A percentile compares a stretch with the other conserved stretches of the same genome.
phyloP scores from a whole-genome alignment of 2,329 filamentous ascomycete genomes.

The Neofusicoccum ribis region DNA sequence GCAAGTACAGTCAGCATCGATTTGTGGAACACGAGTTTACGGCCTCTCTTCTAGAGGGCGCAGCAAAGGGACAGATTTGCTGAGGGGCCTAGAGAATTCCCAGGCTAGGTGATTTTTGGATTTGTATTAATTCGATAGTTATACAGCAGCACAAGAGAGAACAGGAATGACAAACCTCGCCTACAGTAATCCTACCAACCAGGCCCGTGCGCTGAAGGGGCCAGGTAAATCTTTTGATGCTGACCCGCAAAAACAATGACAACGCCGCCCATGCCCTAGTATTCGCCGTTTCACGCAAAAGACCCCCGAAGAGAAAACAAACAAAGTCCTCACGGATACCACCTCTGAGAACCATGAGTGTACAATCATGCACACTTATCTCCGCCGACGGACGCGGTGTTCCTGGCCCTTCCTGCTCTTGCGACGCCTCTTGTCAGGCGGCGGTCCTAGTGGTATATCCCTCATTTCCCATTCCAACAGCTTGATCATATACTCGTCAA shows the following conservation, averaged over 20 bases:
- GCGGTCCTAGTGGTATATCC: slow-evolving; percentile 16
- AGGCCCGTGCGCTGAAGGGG: neutral
- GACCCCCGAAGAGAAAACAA: too few species aligned
- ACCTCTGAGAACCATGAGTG: neutral
- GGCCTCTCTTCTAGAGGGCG: too few species aligned
- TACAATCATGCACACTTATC: neutral
- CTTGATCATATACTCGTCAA: slow-evolving; percentile 19
- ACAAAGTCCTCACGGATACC: too few species aligned
- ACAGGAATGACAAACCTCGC: neutral
- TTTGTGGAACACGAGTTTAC: too few species aligned
- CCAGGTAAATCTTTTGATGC: neutral
- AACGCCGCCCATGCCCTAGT: slow-evolving; percentile 15
- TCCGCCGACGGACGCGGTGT: slow-evolving; percentile 16
- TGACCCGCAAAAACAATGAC: neutral
- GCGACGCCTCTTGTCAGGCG: slow-evolving; percentile 17
- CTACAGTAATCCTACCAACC: neutral
- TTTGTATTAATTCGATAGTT: neutral
- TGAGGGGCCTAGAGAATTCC: neutral
- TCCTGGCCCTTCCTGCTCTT: slow-evolving; percentile 16
- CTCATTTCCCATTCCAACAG: slow-evolving; percentile 19
- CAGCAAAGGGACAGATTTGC: neutral
- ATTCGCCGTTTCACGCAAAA: neutral
- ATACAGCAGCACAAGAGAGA: neutral
- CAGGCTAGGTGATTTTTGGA: neutral
- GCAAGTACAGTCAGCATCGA: too few species aligned